Evolutionary conservation across 2,329 filamentous ascomycete species (phyloP).

Genomic region (Cladosporium sp.): DNA sequence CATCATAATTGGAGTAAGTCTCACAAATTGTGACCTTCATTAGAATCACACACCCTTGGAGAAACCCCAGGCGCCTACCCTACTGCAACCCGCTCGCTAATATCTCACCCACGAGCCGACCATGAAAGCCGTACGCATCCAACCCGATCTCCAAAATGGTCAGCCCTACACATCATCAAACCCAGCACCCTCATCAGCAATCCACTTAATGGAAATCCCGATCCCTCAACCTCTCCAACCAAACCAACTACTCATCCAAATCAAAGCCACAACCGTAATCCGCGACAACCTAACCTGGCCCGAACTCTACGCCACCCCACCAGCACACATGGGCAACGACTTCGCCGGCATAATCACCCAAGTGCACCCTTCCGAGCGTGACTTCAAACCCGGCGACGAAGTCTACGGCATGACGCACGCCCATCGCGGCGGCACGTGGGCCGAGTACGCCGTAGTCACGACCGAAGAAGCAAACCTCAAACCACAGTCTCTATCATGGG

Average conservation of each 20-base stretch:
- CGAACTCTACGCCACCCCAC: constrained; percentile 14
- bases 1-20: not conserved
- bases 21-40: not conserved
- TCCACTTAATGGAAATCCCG: not conserved
- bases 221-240: not conserved
- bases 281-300: constrained; percentile 41
- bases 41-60: no score
- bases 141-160: not conserved
- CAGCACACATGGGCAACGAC: constrained; percentile 42
- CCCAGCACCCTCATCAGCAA: not conserved
- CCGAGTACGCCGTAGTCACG: constrained; percentile 40
- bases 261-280: constrained; percentile 39
- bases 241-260: constrained; percentile 32
- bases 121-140: constrained; percentile 5
- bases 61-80: not conserved
- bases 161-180: not conserved
- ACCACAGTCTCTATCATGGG: not conserved
- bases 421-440: constrained; percentile 33
- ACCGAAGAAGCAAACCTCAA: constrained; percentile 38
- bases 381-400: constrained; percentile 41
- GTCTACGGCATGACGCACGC: constrained; percentile 41
- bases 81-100: not conserved
- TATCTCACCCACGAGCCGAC: not conserved
- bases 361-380: constrained; percentile 29
- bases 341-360: constrained; percentile 43